phyloP scores from a whole-genome alignment of 768 basidiomycete species.

The Suillus subalutaceus region DNA sequence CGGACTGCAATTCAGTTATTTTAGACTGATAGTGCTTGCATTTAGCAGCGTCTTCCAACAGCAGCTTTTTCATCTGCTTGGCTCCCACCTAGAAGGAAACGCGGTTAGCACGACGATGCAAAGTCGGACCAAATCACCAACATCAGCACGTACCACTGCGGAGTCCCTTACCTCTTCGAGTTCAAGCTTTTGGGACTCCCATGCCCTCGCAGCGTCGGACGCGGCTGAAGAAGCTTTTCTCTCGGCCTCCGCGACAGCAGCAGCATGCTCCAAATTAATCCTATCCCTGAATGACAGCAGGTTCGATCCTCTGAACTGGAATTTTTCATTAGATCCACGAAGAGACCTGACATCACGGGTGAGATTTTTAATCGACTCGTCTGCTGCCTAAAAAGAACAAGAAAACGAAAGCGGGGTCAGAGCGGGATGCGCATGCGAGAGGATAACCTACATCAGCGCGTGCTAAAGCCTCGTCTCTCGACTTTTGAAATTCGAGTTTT shows the following conservation, averaged over 20 bases:
- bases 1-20: slow-evolving; percentile 42
- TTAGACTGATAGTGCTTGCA: not conserved
- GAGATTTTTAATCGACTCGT: not conserved
- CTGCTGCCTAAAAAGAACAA: not conserved
- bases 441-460: not conserved
- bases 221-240: not conserved
- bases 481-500: not conserved
- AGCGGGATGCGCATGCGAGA: not conserved
- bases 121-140: not conserved
- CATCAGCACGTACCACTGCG: not conserved
- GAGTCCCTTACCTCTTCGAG: not conserved
- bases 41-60: not conserved
- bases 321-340: not conserved
- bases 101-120: not conserved
- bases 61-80: not conserved
- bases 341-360: not conserved
- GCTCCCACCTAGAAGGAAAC: not conserved
- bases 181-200: not conserved
- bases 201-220: not conserved
- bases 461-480: not conserved
- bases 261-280: not conserved
- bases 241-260: not conserved
- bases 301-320: not conserved
- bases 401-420: not conserved
- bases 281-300: not conserved